Percentiles rank a stretch among this genome's conserved stretches.
Conservation (phyloP, 75 land plant genomes). For the Sequoia sempervirens region DNA sequence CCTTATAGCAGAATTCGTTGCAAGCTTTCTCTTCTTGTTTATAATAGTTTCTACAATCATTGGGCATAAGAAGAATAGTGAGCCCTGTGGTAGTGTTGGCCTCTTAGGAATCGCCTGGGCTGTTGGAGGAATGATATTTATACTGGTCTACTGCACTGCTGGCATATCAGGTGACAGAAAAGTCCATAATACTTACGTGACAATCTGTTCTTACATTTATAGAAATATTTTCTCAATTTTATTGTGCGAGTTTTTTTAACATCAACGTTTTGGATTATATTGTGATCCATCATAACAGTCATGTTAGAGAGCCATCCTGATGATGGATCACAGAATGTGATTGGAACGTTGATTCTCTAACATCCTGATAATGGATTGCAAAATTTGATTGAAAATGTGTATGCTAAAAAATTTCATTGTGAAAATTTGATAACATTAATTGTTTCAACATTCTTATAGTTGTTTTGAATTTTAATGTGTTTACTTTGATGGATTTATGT, state of each 20-base stretch:
- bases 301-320: no score
- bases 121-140: slow-evolving; percentile 60
- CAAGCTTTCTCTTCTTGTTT: slow-evolving; percentile 50
- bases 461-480: not conserved
- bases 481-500: not conserved
- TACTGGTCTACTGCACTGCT: slow-evolving; percentile 61
- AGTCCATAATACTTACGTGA: not conserved
- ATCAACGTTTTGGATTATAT: no score
- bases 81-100: slow-evolving; percentile 36
- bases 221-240: no score
- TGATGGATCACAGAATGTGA: no score
- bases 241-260: no score
- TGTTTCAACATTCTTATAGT: not conserved
- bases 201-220: not conserved
- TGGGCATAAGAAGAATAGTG: slow-evolving; percentile 18
- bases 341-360: no score
- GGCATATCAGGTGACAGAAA: slow-evolving; percentile 45
- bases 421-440: no score
- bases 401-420: no score
- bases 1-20: slow-evolving; percentile 54
- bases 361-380: no score
- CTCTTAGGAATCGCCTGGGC: slow-evolving; percentile 58
- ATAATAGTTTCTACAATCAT: slow-evolving; percentile 44
- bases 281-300: no score
- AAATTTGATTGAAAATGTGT: no score